Evolutionary conservation across 805 yeast genomes (phyloP), one percentile per base, ranked within the genome.

Genomic region (Yamadazyma sp.): DNA sequence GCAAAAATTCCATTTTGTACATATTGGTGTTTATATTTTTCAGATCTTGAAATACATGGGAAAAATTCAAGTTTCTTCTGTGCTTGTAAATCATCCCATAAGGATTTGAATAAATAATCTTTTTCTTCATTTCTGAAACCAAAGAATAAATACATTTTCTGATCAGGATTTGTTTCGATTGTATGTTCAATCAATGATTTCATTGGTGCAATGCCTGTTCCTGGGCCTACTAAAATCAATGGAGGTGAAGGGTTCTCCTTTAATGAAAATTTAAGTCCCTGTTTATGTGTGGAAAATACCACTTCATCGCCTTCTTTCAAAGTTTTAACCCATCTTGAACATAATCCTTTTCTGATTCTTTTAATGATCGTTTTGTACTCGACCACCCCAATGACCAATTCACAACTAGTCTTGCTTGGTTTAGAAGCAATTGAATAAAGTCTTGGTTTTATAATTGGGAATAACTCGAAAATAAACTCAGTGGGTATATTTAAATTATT

Each of bases 161-260:
- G 64, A 19, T 33, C 26, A 3, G 34, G 22, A 5, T 38, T 36
- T 13, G 56, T 39, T 3, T 11, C 20, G 17, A 30, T 5, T 3
- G 56, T 48, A 1, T 65, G 49, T 27, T 75, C 75, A 10, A 91
- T 70, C 26, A 89, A 50, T 1, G 86, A 73, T 49, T 86, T 76
- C 73, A 91, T 78, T 2, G 98, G 98, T 0, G 99, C 98, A 8
- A 93, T 69, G 2, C 99, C 99, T 0, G 98, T 94, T 3, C 98
- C 99, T 0, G 98, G 95, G 1, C 91, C 82, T 4, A 91, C 70
- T 74, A 91, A 65, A 3, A 93, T 60, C 17, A 84, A 60, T 0
- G 95, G 55, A 28, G 58, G 53, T 24, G 31, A 7, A 32, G 54
- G 38, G 10, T 26, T 41, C 3, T 25, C 29, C 5, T 48, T 39